Base-by-base conservation (phyloP, 805 yeast genomes). In the Cyberlindnera maclurae region DNA sequence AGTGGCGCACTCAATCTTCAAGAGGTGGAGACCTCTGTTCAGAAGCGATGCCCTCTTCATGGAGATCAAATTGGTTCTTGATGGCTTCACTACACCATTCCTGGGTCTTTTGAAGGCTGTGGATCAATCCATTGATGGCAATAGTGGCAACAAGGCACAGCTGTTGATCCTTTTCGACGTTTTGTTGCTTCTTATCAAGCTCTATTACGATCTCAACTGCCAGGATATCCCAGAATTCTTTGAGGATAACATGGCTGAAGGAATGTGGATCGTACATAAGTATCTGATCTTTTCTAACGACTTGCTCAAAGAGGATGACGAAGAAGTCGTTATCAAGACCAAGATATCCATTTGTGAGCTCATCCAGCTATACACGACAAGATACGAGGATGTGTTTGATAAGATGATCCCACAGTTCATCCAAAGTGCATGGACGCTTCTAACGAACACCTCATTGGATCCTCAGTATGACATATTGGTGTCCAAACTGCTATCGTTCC, bases 161-260 rank as follows among this genome's bases (percentile, higher is more conserved):
- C 65, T 88, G 42, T 57, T 55, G 26, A 64, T 79, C 2, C 67
- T 82, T 33, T 74, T 87, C 49, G 90, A 83, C 26, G 84, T 82
- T 40, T 60, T 89, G 49, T 64, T 82, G 36, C 62, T 88, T 16
- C 68, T 89, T 38, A 62, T 82, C 27, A 90, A 93, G 57, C 75
- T 94, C 28, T 94, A 85, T 62, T 87, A 79, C 57, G 99, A 93
- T 59, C 75, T 93, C 54, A 93, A 93, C 60, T 90, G 97, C 62
- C 98, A 94, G 64, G 99, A 93, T 62, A 82, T 93, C 38, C 98
- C 99, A 1, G 98, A 89, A 62, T 93, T 90, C 57, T 93, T 93
- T 58, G 99, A 94, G 63, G 97, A 93, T 62, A 75, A 93, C 58
- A 64, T 93, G 60, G 65, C 70, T 30, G 65, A 63, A 13, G 88